Conservation (phyloP, 768 basidiomycete genomes). For the Chalciporus pseudorubinellus region DNA sequence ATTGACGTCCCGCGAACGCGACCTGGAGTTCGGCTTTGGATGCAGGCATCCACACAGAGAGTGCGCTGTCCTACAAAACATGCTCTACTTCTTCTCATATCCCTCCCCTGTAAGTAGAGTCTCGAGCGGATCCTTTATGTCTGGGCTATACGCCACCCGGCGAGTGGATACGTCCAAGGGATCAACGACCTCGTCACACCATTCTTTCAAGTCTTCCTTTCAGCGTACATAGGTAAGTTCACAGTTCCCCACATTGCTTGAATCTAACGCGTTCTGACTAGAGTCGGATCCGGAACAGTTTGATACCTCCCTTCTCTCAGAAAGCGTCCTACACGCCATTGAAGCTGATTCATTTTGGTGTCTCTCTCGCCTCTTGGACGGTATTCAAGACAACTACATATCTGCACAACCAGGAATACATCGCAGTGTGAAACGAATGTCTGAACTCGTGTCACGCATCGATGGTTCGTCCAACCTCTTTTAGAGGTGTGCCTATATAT, state of each 20-base stretch:
- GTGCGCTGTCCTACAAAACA: slow-evolving; percentile 42
- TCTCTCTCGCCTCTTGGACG: slow-evolving; percentile 89
- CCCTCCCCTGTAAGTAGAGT: slow-evolving; percentile 49
- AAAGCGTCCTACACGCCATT: slow-evolving; percentile 71
- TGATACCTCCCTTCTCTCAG: slow-evolving; percentile 74
- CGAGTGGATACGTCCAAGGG: slow-evolving; percentile 97
- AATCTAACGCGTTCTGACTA: slow-evolving; percentile 32
- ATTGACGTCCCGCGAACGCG: slow-evolving; percentile 96
- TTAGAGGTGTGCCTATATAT: background rate
- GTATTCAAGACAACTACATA: slow-evolving; percentile 98
- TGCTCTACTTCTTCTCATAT: slow-evolving; percentile 14
- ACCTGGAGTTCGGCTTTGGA: slow-evolving; percentile 90
- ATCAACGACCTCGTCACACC: slow-evolving; percentile 98
- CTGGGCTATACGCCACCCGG: slow-evolving; percentile 98
- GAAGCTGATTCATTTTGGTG: slow-evolving; percentile 99
- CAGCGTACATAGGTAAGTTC: slow-evolving; percentile 82
- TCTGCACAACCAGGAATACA: slow-evolving; percentile 96
- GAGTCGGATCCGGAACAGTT: slow-evolving; percentile 90
- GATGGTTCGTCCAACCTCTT: slow-evolving; percentile 56
- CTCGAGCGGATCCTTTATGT: slow-evolving; percentile 95
- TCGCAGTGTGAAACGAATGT: slow-evolving; percentile 89
- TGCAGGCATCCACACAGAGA: slow-evolving; percentile 84
- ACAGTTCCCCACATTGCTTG: slow-evolving; percentile 2
- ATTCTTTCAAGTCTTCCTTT: slow-evolving; percentile 96
- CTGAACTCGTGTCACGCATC: slow-evolving; percentile 86